phyloP scores from a whole-genome alignment of 2,329 filamentous ascomycete genomes.

The Xenoacremonium recifei region DNA sequence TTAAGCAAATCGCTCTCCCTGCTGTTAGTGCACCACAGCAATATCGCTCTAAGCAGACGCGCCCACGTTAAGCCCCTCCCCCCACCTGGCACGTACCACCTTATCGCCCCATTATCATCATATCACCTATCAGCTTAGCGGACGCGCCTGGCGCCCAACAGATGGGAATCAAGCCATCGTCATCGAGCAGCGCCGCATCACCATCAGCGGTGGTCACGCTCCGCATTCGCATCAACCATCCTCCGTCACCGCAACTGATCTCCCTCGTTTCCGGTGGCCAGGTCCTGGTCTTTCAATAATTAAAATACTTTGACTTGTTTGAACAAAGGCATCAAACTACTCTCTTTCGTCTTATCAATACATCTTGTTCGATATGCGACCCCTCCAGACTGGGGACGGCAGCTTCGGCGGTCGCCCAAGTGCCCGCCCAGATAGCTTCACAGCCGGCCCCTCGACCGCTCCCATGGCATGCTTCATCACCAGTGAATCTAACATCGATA shows the following conservation, averaged over 20 bases:
- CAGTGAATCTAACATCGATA: constrained; percentile 32
- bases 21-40: neutral
- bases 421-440: constrained; percentile 19
- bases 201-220: neutral
- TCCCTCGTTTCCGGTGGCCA: no score
- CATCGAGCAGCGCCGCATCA: constrained; percentile 15
- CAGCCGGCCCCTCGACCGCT: constrained; percentile 17
- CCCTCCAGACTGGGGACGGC: constrained; percentile 20
- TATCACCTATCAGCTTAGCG: constrained; percentile 9
- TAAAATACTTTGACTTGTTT: no score
- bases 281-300: no score
- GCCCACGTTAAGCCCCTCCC: constrained; percentile 9
- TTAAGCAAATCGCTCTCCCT: no score
- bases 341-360: no score
- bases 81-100: constrained; percentile 18
- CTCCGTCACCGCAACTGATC: no score
- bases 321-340: no score
- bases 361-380: constrained; percentile 29
- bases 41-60: constrained; percentile 8
- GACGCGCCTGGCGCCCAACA: neutral
- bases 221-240: neutral
- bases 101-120: constrained; percentile 13
- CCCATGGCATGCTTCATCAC: constrained; percentile 35
- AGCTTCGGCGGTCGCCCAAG: constrained; percentile 17
- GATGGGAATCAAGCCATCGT: constrained; percentile 20